Evolutionary conservation across 2,329 filamentous ascomycete species (phyloP), one percentile per base, ranked within the genome.

Genomic region (Trichoderma sp.): DNA sequence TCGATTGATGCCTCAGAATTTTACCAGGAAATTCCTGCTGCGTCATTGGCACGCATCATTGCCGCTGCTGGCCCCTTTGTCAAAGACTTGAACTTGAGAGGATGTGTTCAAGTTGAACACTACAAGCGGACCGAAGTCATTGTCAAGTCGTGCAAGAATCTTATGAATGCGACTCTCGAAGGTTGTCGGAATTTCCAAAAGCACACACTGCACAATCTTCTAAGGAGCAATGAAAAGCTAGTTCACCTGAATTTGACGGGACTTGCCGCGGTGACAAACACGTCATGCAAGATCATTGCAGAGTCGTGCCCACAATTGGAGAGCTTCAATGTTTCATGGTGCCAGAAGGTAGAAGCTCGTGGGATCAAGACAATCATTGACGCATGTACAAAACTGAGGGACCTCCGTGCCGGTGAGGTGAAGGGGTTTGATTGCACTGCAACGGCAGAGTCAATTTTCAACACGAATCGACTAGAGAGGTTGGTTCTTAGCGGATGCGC

Each of bases 281-380:
- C 89, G 26, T 93, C 93, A 0, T 95, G 97, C 88, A 93, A 91
- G 78, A 93, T 97, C 73, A 92, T 99, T 73, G 91, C 93, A 1
- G 86, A 92, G 68, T 91, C 91, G 51, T 98, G 95, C 77, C 90
- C 91, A 1, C 90, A 91, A 63, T 85, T 99, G n/a, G 91, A 97
- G 80, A 87, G 89, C 70, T 87, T 98, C 75, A 97, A 98, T 77
- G 89, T 98, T 24, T 97, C 94, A 0, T 98, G 95, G 94, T 99
- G 96, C 83, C 91, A 90, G 75, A 92, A 94, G 73, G 90, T 98
- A 78, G 92, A 96, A 77, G 92, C 93, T 9, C 85, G 88, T 14
- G 95, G 94, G 5, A 84, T 98, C 69, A 89, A 87, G 74, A 87
- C 88, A 66, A 87, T 99, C 2, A 84, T 98, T 1, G 85, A 92